phyloP scores from a whole-genome alignment of 1,284 basidiomycete species.

The Blastosporella zonata region DNA sequence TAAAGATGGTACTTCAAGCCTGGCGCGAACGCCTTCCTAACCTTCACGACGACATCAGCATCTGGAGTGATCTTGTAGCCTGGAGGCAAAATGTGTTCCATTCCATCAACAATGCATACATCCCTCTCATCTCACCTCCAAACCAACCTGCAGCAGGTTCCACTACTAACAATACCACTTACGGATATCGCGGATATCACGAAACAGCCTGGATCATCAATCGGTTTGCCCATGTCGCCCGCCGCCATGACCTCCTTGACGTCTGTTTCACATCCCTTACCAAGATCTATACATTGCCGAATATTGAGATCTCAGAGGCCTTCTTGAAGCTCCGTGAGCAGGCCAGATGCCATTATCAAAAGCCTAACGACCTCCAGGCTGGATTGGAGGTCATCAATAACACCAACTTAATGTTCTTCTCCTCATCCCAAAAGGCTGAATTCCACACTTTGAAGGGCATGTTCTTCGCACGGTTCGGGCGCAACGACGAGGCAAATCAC shows the following conservation, averaged over 20 bases:
- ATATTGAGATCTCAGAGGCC: slow-evolving; percentile 99
- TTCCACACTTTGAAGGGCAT: slow-evolving; percentile 99
- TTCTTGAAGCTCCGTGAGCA: slow-evolving; percentile 99
- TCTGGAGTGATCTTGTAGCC: slow-evolving; percentile 98
- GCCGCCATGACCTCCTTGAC: slow-evolving; percentile 95
- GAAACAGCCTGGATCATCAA: slow-evolving; percentile 99
- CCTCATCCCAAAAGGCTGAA: slow-evolving; percentile 92
- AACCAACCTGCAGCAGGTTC: slow-evolving; percentile 49
- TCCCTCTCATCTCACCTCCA: slow-evolving; percentile 75
- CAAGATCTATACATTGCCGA: slow-evolving; percentile 98
- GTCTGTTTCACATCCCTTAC: slow-evolving; percentile 95
- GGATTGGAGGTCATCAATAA: slow-evolving; percentile 99
- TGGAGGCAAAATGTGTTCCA: slow-evolving; percentile 94
- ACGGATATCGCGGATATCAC: slow-evolving; percentile 97
- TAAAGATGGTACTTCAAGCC: slow-evolving; percentile 94
- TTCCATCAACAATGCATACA: slow-evolving; percentile 96
- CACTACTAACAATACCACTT: slow-evolving; percentile 72
- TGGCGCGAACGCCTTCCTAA: slow-evolving; percentile 98
- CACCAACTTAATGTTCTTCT: slow-evolving; percentile 99
- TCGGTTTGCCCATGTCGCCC: slow-evolving; percentile 98
- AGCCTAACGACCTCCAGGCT: slow-evolving; percentile 88
- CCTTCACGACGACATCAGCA: slow-evolving; percentile 95
- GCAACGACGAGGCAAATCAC: slow-evolving; percentile 88
- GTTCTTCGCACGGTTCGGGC: slow-evolving; percentile 90
- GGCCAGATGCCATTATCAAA: slow-evolving; percentile 98